Percentiles rank a stretch among this genome's conserved stretches.
phyloP scores from a whole-genome alignment of 495 filamentous ascomycete genomes.

The Penicillium verhagenii region DNA sequence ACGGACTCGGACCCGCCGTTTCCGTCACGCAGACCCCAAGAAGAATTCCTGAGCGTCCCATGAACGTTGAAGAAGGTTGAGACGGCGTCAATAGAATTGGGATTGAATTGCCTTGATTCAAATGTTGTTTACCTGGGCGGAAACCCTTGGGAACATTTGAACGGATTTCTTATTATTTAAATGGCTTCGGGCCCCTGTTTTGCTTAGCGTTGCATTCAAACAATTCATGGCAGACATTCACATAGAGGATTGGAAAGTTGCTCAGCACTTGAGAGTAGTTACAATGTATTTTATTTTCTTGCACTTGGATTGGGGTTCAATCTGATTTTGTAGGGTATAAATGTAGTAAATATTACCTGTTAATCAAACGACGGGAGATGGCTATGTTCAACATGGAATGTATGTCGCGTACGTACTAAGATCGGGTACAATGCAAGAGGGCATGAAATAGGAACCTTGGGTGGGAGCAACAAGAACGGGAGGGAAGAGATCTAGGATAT shows the following conservation, averaged over 20 bases:
- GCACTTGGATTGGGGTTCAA: background rate
- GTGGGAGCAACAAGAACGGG: too few species aligned
- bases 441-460: background rate
- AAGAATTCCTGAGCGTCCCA: background rate
- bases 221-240: background rate
- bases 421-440: background rate
- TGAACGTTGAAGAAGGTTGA: background rate
- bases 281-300: background rate
- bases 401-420: too few species aligned
- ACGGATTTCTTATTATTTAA: background rate
- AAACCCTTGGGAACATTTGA: too few species aligned
- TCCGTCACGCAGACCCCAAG: conserved; percentile 22
- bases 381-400: background rate
- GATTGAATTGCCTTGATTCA: too few species aligned
- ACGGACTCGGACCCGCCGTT: conserved; percentile 57
- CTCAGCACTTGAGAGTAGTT: background rate
- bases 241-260: background rate
- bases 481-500: too few species aligned
- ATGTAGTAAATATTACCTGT: background rate
- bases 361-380: background rate
- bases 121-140: too few species aligned
- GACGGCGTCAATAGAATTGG: background rate
- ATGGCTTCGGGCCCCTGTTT: background rate
- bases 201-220: background rate
- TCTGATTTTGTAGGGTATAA: background rate